phyloP scores from a whole-genome alignment of 371 early-diverging fungal genomes.

The Ordospora pajunii region DNA sequence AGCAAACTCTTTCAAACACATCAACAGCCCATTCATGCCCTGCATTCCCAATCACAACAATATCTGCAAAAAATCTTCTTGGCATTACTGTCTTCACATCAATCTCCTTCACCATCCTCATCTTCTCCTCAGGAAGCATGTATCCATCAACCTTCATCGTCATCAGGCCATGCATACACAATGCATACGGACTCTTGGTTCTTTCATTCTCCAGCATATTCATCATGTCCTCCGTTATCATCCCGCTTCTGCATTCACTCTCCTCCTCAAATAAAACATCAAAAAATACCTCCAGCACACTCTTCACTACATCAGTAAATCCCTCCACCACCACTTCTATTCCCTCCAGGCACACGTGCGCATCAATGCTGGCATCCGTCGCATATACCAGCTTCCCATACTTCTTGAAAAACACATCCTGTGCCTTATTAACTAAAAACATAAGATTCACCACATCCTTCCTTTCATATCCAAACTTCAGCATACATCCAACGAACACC shows the following conservation, averaged over 20 bases:
- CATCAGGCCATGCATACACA: slow-evolving; percentile 4
- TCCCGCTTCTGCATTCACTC: neutral
- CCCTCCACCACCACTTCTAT: slow-evolving; percentile 26
- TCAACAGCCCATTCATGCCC: neutral
- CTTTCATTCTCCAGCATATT: slow-evolving; percentile 8
- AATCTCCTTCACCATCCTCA: slow-evolving; percentile 5
- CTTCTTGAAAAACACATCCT: slow-evolving; percentile 32
- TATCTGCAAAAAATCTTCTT: neutral
- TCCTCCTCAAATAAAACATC: neutral
- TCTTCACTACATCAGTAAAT: slow-evolving; percentile 33
- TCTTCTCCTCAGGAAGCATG: slow-evolving; percentile 9
- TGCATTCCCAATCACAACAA: slow-evolving; percentile 25
- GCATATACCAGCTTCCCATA: slow-evolving; percentile 17
- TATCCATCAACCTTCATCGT: neutral
- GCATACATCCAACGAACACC: slow-evolving; percentile 6
- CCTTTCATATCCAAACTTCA: slow-evolving; percentile 13
- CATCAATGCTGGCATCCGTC: neutral
- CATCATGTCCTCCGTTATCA: slow-evolving; percentile 33
- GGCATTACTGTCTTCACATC: neutral
- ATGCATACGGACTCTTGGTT: slow-evolving; percentile 19
- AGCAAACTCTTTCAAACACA: neutral
- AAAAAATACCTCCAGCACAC: slow-evolving; percentile 3
- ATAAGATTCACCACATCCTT: neutral
- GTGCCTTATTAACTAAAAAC: slow-evolving; percentile 17
- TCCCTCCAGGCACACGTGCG: slow-evolving; percentile 20